Evolutionary conservation across 192 early-diverging fungal species (phyloP), one percentile per base, ranked within the genome.

Genomic region (Thoreauomyces humboldtii): DNA sequence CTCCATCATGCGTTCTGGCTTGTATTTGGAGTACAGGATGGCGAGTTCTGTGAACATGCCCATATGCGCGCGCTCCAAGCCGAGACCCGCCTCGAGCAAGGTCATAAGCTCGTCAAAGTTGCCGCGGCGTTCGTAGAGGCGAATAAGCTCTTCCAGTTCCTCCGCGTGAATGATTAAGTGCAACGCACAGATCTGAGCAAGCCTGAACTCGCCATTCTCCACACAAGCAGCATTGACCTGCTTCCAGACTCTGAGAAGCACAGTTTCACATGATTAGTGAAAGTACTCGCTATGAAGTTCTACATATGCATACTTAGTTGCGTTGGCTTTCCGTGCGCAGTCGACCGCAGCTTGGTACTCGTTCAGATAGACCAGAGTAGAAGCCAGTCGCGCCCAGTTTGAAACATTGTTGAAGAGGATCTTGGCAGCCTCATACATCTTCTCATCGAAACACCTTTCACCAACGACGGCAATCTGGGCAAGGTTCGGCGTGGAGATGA

Each of bases 231-330:
- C 86, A 68, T 98, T 92, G 64, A 99, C 95, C 73, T 99, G 94
- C 86, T 96, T 98, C 97, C 97, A 99, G 45, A 99, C 97, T 76
- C n/a, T n/a, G n/a, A n/a, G n/a, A n/a, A n/a, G n/a, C n/a, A n/a
- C n/a, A n/a, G 76, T 82, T 24, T n/a, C 2, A 35, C 25, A 43
- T 53, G 32, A 12, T 15, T 34, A 73, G 35, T 58, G 29, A 38
- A 1, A 21, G 7, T 37, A 32, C 24, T 19, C 15, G 21, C 27
- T 15, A 0, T 15, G 21, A 53, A 58, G 12, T 1, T 14, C 36
- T 24, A 17, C n/a, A 1, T 29, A 63, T 9, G 36, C 72, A 72
- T n/a, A n/a, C n/a, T 92, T 92, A 28, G 95, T 98, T 55, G 89
- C 88, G 79, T 95, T 96, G 66, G 97, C 97, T 77, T 99, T 99